A percentile compares a stretch with the other conserved stretches of the same genome.
Evolutionary conservation across 129 eudicot genomes (phyloP).

Genomic region (Escallonia rubra): DNA sequence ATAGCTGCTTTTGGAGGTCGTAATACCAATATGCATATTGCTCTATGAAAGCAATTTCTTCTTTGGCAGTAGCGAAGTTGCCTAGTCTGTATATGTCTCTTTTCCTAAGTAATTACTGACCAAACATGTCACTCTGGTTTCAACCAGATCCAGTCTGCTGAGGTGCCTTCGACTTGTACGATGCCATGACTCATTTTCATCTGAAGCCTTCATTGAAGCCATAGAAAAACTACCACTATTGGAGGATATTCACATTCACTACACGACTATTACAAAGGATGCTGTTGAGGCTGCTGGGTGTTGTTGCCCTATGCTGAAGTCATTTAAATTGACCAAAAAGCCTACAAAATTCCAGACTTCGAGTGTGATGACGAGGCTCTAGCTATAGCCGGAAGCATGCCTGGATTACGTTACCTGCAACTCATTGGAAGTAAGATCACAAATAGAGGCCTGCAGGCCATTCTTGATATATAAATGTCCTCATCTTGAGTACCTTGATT

Average conservation of each 20-base stretch:
- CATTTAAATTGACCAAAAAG: constrained; percentile 16
- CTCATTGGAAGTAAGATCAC: constrained; percentile 24
- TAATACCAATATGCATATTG: too few species aligned
- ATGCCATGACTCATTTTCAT: not conserved
- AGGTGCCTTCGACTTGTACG: constrained; percentile 10
- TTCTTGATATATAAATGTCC: constrained; percentile 23
- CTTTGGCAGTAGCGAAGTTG: too few species aligned
- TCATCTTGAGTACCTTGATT: constrained; percentile 27
- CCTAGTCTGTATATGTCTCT: too few species aligned
- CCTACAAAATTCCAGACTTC: not conserved
- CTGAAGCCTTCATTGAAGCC: constrained; percentile 13
- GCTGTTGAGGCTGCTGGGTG: constrained; percentile 4
- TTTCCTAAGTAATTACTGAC: too few species aligned
- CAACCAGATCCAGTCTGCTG: constrained; percentile 17
- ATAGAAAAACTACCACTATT: constrained; percentile 14
- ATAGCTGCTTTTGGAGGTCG: too few species aligned
- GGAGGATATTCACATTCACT: constrained; percentile 21
- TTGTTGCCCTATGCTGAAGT: constrained; percentile 19
- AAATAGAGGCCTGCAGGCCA: constrained; percentile 19
- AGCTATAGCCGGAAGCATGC: constrained; percentile 23
- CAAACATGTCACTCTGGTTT: too few species aligned
- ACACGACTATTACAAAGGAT: constrained; percentile 3
- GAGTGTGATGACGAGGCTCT: constrained; percentile 15
- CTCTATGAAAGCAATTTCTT: too few species aligned
- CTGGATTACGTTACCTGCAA: constrained; percentile 18